Evolutionary conservation across 1,284 basidiomycete genomes (phyloP).

Genomic region (Irpex rosettiformis): DNA sequence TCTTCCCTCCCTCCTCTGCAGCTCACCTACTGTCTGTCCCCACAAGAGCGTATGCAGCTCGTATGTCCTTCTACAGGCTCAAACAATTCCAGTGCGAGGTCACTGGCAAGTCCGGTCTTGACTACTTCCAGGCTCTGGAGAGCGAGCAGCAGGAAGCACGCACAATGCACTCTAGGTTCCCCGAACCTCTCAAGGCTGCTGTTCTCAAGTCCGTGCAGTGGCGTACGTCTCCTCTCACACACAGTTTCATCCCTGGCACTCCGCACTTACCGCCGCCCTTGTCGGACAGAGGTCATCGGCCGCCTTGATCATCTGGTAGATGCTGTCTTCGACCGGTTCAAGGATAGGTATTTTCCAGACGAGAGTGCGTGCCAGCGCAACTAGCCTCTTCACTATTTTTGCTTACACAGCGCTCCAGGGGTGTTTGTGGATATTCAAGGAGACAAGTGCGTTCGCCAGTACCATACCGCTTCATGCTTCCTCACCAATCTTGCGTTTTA

Average conservation of each 20-base stretch:
- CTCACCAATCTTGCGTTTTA: slow-evolving; percentile 31
- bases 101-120: slow-evolving; percentile 88
- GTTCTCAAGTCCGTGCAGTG: slow-evolving; percentile 93
- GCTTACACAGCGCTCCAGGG: slow-evolving; percentile 41
- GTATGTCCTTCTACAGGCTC: slow-evolving; percentile 91
- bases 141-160: slow-evolving; percentile 88
- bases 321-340: slow-evolving; percentile 91
- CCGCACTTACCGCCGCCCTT: slow-evolving; percentile 15
- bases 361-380: slow-evolving; percentile 64
- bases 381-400: slow-evolving; percentile 6
- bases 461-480: slow-evolving; percentile 14
- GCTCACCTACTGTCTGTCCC: slow-evolving; percentile 16
- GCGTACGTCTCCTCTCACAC: slow-evolving; percentile 60
- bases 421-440: slow-evolving; percentile 82
- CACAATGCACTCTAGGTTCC: slow-evolving; percentile 87
- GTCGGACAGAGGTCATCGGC: slow-evolving; percentile 81
- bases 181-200: slow-evolving; percentile 87
- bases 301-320: slow-evolving; percentile 94
- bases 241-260: slow-evolving; percentile 11
- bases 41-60: slow-evolving; percentile 79
- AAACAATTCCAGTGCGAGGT: slow-evolving; percentile 96
- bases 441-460: slow-evolving; percentile 58
- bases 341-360: slow-evolving; percentile 88
- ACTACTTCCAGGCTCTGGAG: slow-evolving; percentile 92
- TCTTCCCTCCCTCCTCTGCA: slow-evolving; percentile 14